phyloP scores from a whole-genome alignment of 2,329 filamentous ascomycete genomes.

The Mycosphaerella sp. region DNA sequence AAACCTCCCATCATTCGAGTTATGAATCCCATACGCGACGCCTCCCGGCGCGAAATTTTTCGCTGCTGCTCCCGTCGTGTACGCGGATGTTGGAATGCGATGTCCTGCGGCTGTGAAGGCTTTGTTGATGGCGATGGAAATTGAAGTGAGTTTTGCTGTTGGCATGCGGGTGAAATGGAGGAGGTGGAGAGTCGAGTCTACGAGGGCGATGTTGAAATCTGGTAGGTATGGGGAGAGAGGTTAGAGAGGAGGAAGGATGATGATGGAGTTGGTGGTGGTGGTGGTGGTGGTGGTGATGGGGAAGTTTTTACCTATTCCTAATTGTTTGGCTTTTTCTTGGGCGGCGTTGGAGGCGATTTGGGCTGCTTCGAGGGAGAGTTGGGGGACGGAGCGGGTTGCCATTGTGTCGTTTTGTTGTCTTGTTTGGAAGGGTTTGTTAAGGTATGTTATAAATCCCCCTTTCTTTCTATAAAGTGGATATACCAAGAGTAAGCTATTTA shows the following conservation, averaged over 20 bases:
- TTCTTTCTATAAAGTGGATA: too few relatives aligned
- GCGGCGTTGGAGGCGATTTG: slow-evolving; percentile 32
- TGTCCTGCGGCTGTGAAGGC: slow-evolving; percentile 54
- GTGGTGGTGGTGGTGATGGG: background rate
- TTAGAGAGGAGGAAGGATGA: background rate
- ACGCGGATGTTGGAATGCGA: slow-evolving; percentile 45
- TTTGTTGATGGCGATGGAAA: slow-evolving; percentile 59
- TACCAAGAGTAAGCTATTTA: too few relatives aligned
- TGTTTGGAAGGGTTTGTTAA: background rate
- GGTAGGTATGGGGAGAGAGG: too few relatives aligned
- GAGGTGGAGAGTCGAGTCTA: slow-evolving; percentile 42
- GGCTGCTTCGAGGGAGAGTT: slow-evolving; percentile 33
- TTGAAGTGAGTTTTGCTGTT: slow-evolving; percentile 46
- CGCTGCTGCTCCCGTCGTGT: slow-evolving; percentile 34
- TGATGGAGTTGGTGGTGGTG: too few relatives aligned
- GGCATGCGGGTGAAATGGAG: slow-evolving; percentile 46
- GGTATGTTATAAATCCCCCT: too few relatives aligned
- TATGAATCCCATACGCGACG: slow-evolving; percentile 46
- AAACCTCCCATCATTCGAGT: slow-evolving; percentile 49
- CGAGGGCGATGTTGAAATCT: slow-evolving; percentile 48
- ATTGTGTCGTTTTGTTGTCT: slow-evolving; percentile 15
- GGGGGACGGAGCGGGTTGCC: slow-evolving; percentile 32
- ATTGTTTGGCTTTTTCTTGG: slow-evolving; percentile 33
- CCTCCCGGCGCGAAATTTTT: slow-evolving; percentile 50
- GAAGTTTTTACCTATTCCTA: slow-evolving; percentile 33